These are phyloP conservation scores for Kentomonas sorsogonicus DNA, from an alignment of 208 protist genomes.

Conservation along the genomic window DNA sequence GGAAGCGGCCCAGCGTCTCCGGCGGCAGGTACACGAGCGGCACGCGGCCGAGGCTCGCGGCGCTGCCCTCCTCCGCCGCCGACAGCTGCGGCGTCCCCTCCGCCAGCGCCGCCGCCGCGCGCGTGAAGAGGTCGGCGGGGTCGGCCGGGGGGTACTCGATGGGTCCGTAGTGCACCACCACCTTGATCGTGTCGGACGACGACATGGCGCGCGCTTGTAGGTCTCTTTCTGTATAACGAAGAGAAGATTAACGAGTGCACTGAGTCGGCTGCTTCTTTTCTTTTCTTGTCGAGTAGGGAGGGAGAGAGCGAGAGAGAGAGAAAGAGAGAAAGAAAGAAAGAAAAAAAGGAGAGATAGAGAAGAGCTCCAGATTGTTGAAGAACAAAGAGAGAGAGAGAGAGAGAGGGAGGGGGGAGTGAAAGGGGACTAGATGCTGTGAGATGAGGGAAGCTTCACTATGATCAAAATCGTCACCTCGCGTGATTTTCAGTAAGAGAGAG, in stretches of 20 bases:
- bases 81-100: no score
- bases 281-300: conserved; percentile 7
- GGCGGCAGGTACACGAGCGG: no score
- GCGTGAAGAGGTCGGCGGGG: background rate
- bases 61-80: no score
- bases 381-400: conserved; percentile 6
- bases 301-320: conserved; percentile 12
- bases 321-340: conserved; percentile 10
- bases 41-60: no score
- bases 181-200: background rate
- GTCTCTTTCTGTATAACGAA: no score
- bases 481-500: background rate
- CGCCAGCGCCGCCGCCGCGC: no score
- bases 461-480: background rate
- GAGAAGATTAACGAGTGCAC: no score
- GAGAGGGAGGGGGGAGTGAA: background rate
- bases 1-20: no score
- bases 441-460: background rate
- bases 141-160: background rate
- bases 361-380: background rate
- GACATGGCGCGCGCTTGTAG: background rate
- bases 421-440: background rate
- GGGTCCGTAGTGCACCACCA: conserved; percentile 1
- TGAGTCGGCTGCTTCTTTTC: background rate
- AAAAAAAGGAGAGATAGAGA: background rate